Percentiles rank a stretch among this genome's conserved stretches.
Evolutionary conservation across 2,329 filamentous ascomycete species (phyloP).

Genomic region (Phialemonium atrogriseum): DNA sequence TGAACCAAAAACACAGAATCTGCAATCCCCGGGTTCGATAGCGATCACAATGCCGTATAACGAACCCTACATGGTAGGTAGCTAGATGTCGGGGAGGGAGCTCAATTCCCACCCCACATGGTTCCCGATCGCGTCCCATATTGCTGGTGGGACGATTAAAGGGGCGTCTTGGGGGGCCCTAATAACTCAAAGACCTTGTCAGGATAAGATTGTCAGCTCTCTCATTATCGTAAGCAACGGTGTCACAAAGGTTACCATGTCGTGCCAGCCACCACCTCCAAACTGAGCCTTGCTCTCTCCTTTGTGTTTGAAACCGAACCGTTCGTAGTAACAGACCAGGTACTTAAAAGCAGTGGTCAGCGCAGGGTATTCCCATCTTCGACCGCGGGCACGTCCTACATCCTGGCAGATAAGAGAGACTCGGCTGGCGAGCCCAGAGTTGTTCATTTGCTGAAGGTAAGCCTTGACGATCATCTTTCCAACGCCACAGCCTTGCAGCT

Average conservation of each 20-base stretch:
- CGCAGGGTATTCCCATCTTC: conserved; percentile 1
- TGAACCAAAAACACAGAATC: too few relatives aligned
- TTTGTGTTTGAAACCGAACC: conserved; percentile 61
- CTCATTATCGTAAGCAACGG: conserved; percentile 1
- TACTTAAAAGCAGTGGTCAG: conserved; percentile 31
- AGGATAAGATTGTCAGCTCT: conserved; percentile 2
- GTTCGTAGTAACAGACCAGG: conserved; percentile 66
- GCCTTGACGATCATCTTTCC: conserved; percentile 66
- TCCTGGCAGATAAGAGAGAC: conserved; percentile 73
- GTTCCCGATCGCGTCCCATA: too few relatives aligned
- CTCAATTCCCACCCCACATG: too few relatives aligned
- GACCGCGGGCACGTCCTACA: conserved; percentile 25
- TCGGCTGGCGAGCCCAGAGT: conserved; percentile 60
- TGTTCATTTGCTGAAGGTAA: conserved; percentile 69
- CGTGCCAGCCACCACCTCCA: conserved; percentile 72
- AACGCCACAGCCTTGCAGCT: conserved; percentile 65
- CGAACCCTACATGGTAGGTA: too few relatives aligned
- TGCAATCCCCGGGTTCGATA: too few relatives aligned
- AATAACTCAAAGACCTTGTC: conserved; percentile 17
- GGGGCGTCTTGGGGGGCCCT: conserved; percentile 10
- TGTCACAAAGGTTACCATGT: conserved; percentile 56
- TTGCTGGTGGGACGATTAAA: too few relatives aligned
- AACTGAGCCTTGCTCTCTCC: conserved; percentile 64
- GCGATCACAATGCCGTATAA: too few relatives aligned
- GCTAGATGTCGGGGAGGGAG: too few relatives aligned